These are phyloP conservation scores for Cladosporium oxysporum DNA, from an alignment of 2,329 filamentous ascomycete genomes.

Conservation along the genomic window DNA sequence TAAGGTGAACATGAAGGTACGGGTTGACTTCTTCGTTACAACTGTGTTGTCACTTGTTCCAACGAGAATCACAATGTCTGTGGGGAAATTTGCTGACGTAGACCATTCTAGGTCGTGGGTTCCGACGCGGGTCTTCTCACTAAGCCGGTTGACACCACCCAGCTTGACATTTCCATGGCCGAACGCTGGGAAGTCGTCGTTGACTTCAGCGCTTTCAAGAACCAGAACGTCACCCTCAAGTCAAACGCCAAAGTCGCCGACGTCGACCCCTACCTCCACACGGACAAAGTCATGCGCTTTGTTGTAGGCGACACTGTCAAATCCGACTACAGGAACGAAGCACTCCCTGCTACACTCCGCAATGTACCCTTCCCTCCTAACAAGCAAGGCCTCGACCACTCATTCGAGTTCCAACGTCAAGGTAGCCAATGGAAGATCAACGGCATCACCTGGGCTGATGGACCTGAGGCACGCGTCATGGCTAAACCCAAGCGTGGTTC, in stretches of 20 bases:
- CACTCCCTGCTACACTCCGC: slow-evolving; percentile 39
- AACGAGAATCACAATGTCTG: background rate
- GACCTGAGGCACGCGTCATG: slow-evolving; percentile 37
- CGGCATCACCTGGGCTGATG: slow-evolving; percentile 44
- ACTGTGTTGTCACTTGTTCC: background rate
- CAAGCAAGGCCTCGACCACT: slow-evolving; percentile 43
- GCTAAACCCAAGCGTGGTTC: slow-evolving; percentile 37
- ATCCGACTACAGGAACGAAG: slow-evolving; percentile 42
- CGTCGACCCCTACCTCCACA: slow-evolving; percentile 52
- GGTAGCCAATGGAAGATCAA: slow-evolving; percentile 54
- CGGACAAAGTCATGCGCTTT: slow-evolving; percentile 52
- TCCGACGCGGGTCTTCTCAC: slow-evolving; percentile 57
- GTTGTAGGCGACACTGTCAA: slow-evolving; percentile 47
- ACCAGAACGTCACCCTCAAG: slow-evolving; percentile 44
- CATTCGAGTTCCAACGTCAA: slow-evolving; percentile 50
- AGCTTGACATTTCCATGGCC: slow-evolving; percentile 54
- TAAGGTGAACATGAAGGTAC: slow-evolving; percentile 51
- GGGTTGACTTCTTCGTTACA: background rate
- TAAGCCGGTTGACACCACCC: slow-evolving; percentile 46
- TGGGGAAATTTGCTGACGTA: background rate
- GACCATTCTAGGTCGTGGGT: slow-evolving; percentile 42
- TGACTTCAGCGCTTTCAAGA: slow-evolving; percentile 54
- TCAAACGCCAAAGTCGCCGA: slow-evolving; percentile 29
- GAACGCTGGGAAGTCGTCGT: slow-evolving; percentile 61
- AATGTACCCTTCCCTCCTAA: slow-evolving; percentile 38